Evolutionary conservation across 257 asterid genomes (phyloP).

Genomic region (Vinca minor): DNA sequence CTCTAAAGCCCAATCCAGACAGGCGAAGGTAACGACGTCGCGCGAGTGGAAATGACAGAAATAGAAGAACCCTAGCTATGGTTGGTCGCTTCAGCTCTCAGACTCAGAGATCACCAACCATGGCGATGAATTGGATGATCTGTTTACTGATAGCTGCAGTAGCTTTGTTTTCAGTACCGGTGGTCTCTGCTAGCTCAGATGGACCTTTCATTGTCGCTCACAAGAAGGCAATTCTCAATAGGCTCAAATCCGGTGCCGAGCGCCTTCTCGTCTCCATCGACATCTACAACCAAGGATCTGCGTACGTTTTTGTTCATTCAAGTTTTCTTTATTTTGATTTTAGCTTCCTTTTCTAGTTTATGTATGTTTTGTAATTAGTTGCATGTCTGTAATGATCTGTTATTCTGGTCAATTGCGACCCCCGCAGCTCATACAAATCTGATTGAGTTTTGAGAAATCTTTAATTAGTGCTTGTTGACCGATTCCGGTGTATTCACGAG

Average conservation of each 20-base stretch:
- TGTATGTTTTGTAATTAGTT: background rate
- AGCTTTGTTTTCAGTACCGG: constrained; percentile 17
- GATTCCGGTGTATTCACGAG: background rate
- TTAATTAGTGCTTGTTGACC: background rate
- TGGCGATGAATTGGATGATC: constrained; percentile 4
- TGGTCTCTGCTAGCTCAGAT: constrained; percentile 46
- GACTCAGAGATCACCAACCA: background rate
- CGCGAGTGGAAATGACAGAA: too few species aligned
- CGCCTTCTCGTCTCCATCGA: constrained; percentile 67
- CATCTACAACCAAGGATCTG: constrained; percentile 76
- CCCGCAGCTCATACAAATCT: background rate
- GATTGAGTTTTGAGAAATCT: background rate
- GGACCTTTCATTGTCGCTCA: constrained; percentile 78
- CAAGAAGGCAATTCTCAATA: constrained; percentile 67
- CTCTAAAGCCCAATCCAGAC: too few species aligned
- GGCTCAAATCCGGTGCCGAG: constrained; percentile 68
- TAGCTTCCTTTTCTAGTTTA: background rate
- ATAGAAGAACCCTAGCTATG: background rate
- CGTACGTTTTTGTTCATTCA: constrained; percentile 44
- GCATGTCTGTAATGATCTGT: background rate
- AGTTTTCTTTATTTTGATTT: background rate
- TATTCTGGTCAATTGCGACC: background rate
- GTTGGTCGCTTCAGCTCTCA: background rate
- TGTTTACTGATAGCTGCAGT: background rate
- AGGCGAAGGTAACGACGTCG: too few species aligned